A percentile compares a stretch with the other conserved stretches of the same genome.
These are phyloP conservation scores for Larix kaempferi DNA, from an alignment of 75 land plant species.

Conservation along the genomic window DNA sequence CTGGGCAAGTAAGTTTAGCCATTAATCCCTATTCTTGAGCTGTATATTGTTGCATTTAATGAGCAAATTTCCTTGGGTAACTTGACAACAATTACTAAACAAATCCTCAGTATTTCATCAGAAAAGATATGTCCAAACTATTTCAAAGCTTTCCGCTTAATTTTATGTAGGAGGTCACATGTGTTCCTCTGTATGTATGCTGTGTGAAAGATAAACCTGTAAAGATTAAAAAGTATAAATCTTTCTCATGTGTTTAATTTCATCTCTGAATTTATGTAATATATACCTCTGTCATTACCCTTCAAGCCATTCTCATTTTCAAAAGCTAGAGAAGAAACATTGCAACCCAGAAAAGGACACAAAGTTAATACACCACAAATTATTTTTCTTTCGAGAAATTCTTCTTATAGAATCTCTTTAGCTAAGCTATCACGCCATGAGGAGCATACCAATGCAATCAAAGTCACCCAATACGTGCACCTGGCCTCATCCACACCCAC, in stretches of 20 bases:
- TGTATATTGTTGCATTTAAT: neutral
- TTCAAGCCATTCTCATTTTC: too few relatives aligned
- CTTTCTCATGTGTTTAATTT: neutral
- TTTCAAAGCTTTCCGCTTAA: neutral
- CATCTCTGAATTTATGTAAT: neutral
- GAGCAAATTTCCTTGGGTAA: neutral
- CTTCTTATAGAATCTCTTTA: too few relatives aligned
- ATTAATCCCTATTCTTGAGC: neutral
- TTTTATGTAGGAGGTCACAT: neutral
- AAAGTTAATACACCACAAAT: too few relatives aligned
- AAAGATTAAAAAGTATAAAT: neutral
- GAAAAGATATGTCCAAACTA: neutral
- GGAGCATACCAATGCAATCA: too few relatives aligned
- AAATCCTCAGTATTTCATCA: neutral
- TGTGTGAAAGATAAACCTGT: neutral
- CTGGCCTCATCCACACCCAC: too few relatives aligned
- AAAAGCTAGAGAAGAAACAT: too few relatives aligned
- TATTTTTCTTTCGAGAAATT: too few relatives aligned
- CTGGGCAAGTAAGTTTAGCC: constrained; percentile 62
- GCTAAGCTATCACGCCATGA: too few relatives aligned
- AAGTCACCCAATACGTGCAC: too few relatives aligned
- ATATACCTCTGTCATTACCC: too few relatives aligned
- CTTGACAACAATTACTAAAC: neutral
- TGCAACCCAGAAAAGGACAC: too few relatives aligned
- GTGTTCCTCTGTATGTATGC: neutral